Conservation (phyloP, 108 stramenopile genomes). For the Discostella pseudostelligera region DNA sequence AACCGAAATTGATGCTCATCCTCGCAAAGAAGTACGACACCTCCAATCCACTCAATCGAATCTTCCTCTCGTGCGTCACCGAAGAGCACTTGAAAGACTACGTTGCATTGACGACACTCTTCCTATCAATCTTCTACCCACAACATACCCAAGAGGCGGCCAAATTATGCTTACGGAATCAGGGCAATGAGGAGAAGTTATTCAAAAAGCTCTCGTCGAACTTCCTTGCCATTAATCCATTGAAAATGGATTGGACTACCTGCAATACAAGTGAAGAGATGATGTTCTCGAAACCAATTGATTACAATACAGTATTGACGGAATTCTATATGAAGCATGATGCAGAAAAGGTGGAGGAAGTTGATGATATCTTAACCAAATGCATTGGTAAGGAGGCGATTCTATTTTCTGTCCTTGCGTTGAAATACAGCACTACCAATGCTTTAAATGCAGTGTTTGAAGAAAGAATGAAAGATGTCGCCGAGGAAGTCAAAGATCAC, state of each 20-base stretch:
- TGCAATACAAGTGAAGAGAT: no score
- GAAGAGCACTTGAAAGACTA: slow-evolving; percentile 4
- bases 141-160: neutral
- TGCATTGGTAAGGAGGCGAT: slow-evolving; percentile 20
- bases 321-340: slow-evolving; percentile 16
- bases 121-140: slow-evolving; percentile 10
- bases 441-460: slow-evolving; percentile 16
- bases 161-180: slow-evolving; percentile 1
- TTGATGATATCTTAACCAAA: slow-evolving; percentile 9
- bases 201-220: slow-evolving; percentile 21
- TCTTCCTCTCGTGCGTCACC: slow-evolving; percentile 8
- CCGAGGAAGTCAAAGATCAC: slow-evolving; percentile 9
- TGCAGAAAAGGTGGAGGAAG: slow-evolving; percentile 9
- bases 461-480: neutral
- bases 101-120: slow-evolving; percentile 10
- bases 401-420: slow-evolving; percentile 20
- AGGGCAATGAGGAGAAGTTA: slow-evolving; percentile 15
- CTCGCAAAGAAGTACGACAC: slow-evolving; percentile 29
- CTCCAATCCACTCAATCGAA: slow-evolving; percentile 27
- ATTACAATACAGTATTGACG: slow-evolving; percentile 8
- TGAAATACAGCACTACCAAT: slow-evolving; percentile 13
- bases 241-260: slow-evolving; percentile 6
- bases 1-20: slow-evolving; percentile 22
- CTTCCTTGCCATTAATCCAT: slow-evolving; percentile 16
- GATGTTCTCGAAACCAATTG: neutral